Percentiles rank a stretch among this genome's conserved stretches.
These are phyloP conservation scores for Pseudoneurospora amorphoporcata DNA, from an alignment of 495 filamentous ascomycete genomes.

Conservation along the genomic window DNA sequence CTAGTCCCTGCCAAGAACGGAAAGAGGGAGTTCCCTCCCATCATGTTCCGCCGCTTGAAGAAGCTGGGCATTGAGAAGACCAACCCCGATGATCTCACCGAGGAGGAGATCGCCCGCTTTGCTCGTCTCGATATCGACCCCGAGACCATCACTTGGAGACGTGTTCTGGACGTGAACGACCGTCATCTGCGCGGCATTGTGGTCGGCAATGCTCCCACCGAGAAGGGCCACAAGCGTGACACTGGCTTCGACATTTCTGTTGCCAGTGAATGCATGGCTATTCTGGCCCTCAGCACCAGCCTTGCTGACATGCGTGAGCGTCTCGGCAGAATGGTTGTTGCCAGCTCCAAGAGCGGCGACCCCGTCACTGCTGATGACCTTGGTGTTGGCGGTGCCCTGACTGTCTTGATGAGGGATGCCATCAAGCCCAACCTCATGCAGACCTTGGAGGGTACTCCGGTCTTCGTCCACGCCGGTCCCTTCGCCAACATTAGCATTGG, in stretches of 20 bases:
- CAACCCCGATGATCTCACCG: slow-evolving; percentile 76
- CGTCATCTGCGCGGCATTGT: slow-evolving; percentile 82
- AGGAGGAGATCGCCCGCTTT: slow-evolving; percentile 79
- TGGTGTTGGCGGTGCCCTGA: slow-evolving; percentile 82
- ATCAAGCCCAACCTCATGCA: slow-evolving; percentile 99
- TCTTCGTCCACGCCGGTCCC: slow-evolving; percentile 93
- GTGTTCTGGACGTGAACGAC: slow-evolving; percentile 95
- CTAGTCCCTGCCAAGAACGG: slow-evolving; percentile 86
- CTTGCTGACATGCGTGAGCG: slow-evolving; percentile 87
- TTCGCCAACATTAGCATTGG: slow-evolving; percentile 99
- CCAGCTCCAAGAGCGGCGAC: slow-evolving; percentile 71
- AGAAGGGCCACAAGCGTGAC: slow-evolving; percentile 73
- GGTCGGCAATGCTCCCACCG: slow-evolving; percentile 76
- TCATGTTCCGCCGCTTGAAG: slow-evolving; percentile 86
- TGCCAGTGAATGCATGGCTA: slow-evolving; percentile 96
- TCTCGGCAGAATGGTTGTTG: slow-evolving; percentile 94
- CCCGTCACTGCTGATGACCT: slow-evolving; percentile 95
- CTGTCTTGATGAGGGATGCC: slow-evolving; percentile 93
- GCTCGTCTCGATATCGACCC: slow-evolving; percentile 93
- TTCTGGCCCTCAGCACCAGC: slow-evolving; percentile 83
- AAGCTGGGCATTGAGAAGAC: slow-evolving; percentile 95
- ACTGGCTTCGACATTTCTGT: slow-evolving; percentile 97
- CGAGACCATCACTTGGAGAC: slow-evolving; percentile 91
- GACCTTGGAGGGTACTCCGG: slow-evolving; percentile 90
- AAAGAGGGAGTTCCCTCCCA: slow-evolving; percentile 71